Evolutionary conservation across 495 filamentous ascomycete genomes (phyloP).

Genomic region (Lasiosphaeriaceae sp.): DNA sequence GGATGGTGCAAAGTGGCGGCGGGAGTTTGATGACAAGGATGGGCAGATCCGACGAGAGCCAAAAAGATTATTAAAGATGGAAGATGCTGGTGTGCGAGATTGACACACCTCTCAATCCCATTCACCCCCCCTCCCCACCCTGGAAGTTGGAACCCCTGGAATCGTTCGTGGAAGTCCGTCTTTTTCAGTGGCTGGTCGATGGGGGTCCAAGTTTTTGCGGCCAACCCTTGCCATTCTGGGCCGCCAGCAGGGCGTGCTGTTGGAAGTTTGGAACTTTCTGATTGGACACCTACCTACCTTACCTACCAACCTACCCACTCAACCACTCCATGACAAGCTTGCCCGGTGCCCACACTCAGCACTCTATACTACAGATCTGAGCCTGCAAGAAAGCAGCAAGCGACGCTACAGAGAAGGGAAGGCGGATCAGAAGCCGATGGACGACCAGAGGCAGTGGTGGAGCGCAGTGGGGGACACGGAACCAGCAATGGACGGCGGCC

Average conservation of each 20-base stretch:
- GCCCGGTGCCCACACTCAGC: too few species aligned
- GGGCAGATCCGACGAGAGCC: slow-evolving; percentile 4
- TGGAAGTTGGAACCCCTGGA: too few species aligned
- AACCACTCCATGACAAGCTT: too few species aligned
- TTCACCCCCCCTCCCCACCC: too few species aligned
- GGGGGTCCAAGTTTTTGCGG: too few species aligned
- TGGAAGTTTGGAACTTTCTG: not conserved
- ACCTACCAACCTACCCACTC: not conserved
- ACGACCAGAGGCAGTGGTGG: not conserved
- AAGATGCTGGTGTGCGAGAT: too few species aligned
- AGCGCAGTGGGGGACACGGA: not conserved
- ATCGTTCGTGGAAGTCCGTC: too few species aligned
- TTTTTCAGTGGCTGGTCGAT: too few species aligned
- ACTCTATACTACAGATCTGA: too few species aligned
- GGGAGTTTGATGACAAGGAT: slow-evolving; percentile 15
- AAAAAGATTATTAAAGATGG: not conserved
- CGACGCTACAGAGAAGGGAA: not conserved
- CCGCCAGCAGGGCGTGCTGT: not conserved
- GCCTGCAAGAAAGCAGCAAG: too few species aligned
- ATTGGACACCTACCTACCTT: not conserved
- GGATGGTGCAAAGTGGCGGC: slow-evolving; percentile 7
- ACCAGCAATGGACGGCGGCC: slow-evolving; percentile 5
- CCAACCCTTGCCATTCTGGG: not conserved
- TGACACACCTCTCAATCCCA: not conserved
- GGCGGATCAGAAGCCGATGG: not conserved